Percentiles rank a stretch among this genome's conserved stretches.
Evolutionary conservation across 148 eudicot species (phyloP).

Genomic region (Vaccinium corymbosum): DNA sequence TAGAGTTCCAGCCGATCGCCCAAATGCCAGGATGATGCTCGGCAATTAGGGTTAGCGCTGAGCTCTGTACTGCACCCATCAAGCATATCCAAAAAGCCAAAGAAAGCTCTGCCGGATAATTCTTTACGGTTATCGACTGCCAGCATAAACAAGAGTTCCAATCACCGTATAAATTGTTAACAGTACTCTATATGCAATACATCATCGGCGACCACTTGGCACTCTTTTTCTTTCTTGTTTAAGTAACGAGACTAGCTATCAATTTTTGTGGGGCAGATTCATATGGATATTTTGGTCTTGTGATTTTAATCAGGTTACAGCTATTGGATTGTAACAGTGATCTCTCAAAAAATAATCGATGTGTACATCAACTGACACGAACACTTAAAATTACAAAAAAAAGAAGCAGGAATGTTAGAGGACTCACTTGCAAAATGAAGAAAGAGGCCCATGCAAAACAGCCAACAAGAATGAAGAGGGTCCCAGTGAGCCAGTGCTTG

Average conservation of each 20-base stretch:
- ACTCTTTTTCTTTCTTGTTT: too few species aligned
- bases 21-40: slow-evolving; percentile 47
- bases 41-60: slow-evolving; percentile 37
- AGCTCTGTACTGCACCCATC: slow-evolving; percentile 47
- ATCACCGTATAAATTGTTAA: background rate
- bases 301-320: too few species aligned
- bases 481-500: slow-evolving; percentile 54
- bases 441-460: slow-evolving; percentile 56
- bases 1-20: slow-evolving; percentile 58
- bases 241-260: too few species aligned
- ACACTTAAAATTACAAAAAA: background rate
- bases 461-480: slow-evolving; percentile 46
- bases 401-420: background rate
- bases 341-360: background rate
- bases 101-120: slow-evolving; percentile 54
- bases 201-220: background rate
- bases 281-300: too few species aligned
- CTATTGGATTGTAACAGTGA: too few species aligned
- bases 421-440: slow-evolving; percentile 58
- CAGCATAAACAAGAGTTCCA: background rate
- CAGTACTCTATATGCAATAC: background rate
- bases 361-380: background rate
- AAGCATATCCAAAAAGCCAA: slow-evolving; percentile 51
- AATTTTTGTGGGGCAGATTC: too few species aligned
- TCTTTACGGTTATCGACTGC: slow-evolving; percentile 51